Evolutionary conservation across 768 basidiomycete species (phyloP), one percentile per base, ranked within the genome.

Genomic region (Zangia roseola): DNA sequence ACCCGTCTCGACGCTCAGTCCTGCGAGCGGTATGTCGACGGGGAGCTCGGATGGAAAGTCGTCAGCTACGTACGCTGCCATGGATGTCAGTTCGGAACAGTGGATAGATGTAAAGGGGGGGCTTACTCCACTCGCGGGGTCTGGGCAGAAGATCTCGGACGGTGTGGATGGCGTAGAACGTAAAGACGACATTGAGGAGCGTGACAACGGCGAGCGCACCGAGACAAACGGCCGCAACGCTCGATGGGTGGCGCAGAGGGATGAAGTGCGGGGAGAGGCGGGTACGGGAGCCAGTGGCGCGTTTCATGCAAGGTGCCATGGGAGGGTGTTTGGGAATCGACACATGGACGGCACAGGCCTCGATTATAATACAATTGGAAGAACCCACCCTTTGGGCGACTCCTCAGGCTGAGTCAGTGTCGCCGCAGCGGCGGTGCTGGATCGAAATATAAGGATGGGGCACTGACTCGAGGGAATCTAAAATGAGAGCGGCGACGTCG

Each of bases 41-140:
- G 69, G 69, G 0, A 70, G 59, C n/a, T 66, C 64, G 10, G 68
- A 57, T 13, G 69, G 64, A 24, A 58, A 64, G 45, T 65, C 65
- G 7, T 64, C 55, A 10, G 64, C 67, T n/a, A 63, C 39, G 50
- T 67, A 70, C 6, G 52, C 68, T 67, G 12, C 8, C 28, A 33
- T 19, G 17, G 14, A 20, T 13, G 31, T 50, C 24, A 47, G 52
- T 30, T 12, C 17, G n/a, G 13, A 2, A 36, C 35, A 21, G 35
- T 23, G 23, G 17, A 6, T 35, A 9, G 31, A 21, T 5, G n/a
- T n/a, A n/a, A 33, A 21, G n/a, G 4, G 14, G 10, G 31, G 24
- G 45, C 63, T 20, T 33, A 65, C 64, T 53, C 60, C 66, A 67
- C 39, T 56, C 48, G n/a, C 45, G 63, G 21, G 43, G 17, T 13